Conservation (phyloP, 2,329 filamentous ascomycete genomes). For the Penicillium corylophilum region DNA sequence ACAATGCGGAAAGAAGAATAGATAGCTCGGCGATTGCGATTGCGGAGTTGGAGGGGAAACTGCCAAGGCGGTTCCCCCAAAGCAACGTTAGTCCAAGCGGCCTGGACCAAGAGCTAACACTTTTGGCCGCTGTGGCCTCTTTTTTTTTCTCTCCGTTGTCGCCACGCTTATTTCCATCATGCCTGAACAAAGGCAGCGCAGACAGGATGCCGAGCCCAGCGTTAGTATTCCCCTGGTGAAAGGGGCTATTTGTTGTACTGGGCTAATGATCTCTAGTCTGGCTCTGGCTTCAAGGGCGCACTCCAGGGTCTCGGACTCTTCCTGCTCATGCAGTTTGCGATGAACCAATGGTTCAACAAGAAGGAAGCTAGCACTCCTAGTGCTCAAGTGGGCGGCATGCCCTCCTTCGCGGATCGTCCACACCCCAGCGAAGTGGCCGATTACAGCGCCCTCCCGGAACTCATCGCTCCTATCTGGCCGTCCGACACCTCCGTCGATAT, state of each 20-base stretch:
- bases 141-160: slow-evolving; percentile 12
- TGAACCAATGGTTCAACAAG: slow-evolving; percentile 55
- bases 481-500: slow-evolving; percentile 77
- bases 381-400: slow-evolving; percentile 47
- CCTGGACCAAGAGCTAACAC: slow-evolving; percentile 11
- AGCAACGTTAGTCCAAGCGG: slow-evolving; percentile 6
- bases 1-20: slow-evolving; percentile 1
- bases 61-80: slow-evolving; percentile 13
- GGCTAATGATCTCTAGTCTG: slow-evolving; percentile 37
- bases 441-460: slow-evolving; percentile 56
- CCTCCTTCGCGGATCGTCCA: slow-evolving; percentile 66
- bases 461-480: slow-evolving; percentile 88
- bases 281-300: slow-evolving; percentile 42
- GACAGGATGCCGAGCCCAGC: slow-evolving; percentile 33
- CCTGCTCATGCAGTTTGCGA: slow-evolving; percentile 57
- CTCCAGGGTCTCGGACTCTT: slow-evolving; percentile 61
- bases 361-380: slow-evolving; percentile 25
- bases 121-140: slow-evolving; percentile 12
- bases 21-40: background rate
- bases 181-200: slow-evolving; percentile 41
- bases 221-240: slow-evolving; percentile 21
- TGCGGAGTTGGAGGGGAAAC: slow-evolving; percentile 14
- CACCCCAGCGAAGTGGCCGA: slow-evolving; percentile 39
- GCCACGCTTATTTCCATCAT: slow-evolving; percentile 36
- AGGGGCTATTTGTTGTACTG: background rate